Conservation (phyloP, 768 basidiomycete genomes). For the Vararia minispora region DNA sequence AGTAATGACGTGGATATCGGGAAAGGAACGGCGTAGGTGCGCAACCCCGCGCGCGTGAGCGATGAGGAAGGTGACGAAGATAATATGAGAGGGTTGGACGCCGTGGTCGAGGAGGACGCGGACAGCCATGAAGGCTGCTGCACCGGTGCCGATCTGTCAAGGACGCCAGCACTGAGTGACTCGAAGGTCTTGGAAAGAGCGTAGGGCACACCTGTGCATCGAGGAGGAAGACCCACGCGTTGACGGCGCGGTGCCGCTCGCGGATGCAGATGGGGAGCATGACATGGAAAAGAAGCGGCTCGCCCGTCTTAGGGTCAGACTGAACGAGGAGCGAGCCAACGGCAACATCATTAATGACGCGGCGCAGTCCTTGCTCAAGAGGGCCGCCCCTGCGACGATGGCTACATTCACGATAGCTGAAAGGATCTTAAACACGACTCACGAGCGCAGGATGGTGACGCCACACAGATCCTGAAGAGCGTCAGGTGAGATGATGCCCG, state of each 20-base stretch:
- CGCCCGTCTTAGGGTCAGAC: conserved; percentile 72
- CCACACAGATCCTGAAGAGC: conserved; percentile 62
- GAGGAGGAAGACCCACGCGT: conserved; percentile 77
- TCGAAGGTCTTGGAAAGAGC: neutral
- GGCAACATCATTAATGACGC: conserved; percentile 77
- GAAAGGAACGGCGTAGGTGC: conserved; percentile 75
- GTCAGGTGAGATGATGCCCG: neutral
- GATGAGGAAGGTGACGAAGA: conserved; percentile 85
- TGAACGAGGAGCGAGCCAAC: conserved; percentile 89
- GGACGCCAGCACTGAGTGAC: neutral
- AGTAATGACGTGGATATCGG: conserved; percentile 72
- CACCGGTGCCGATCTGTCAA: conserved; percentile 80
- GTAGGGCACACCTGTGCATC: conserved; percentile 62
- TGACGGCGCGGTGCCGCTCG: conserved; percentile 45
- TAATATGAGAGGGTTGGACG: conserved; percentile 69
- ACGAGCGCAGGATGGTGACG: conserved; percentile 84
- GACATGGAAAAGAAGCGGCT: conserved; percentile 77
- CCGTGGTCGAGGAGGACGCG: conserved; percentile 91
- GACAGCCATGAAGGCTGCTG: conserved; percentile 91
- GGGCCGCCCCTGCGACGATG: conserved; percentile 62
- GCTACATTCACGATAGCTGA: neutral
- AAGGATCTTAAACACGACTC: conserved; percentile 20
- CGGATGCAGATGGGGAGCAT: conserved; percentile 72
- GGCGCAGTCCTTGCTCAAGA: conserved; percentile 80
- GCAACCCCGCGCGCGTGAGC: conserved; percentile 72